A percentile compares a stretch with the other conserved stretches of the same genome.
phyloP scores from a whole-genome alignment of 2,329 filamentous ascomycete genomes.

The Neoascochyta sp. region DNA sequence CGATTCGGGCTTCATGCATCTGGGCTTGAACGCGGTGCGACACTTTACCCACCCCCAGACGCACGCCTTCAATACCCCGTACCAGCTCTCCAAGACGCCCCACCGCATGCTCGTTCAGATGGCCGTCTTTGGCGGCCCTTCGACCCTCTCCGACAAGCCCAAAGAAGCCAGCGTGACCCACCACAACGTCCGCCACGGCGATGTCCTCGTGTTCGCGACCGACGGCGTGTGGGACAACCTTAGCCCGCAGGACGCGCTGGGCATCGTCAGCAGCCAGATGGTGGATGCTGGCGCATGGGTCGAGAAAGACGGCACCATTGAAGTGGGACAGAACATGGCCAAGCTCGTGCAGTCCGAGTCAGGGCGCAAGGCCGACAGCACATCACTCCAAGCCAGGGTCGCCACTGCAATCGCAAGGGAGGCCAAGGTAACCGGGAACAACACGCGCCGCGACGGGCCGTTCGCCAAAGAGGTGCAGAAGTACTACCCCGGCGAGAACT shows the following conservation, averaged over 20 bases:
- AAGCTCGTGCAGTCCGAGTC: slow-evolving; percentile 51
- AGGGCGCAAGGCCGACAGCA: slow-evolving; percentile 38
- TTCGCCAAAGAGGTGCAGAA: slow-evolving; percentile 94
- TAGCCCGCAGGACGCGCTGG: slow-evolving; percentile 82
- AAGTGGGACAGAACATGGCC: slow-evolving; percentile 59
- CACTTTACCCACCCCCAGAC: slow-evolving; percentile 82
- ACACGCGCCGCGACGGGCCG: slow-evolving; percentile 78
- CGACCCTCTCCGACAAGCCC: slow-evolving; percentile 75
- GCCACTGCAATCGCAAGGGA: slow-evolving; percentile 75
- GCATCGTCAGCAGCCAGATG: slow-evolving; percentile 76
- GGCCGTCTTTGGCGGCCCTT: slow-evolving; percentile 68
- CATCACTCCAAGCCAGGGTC: slow-evolving; percentile 71
- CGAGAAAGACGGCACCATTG: slow-evolving; percentile 45
- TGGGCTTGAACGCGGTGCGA: slow-evolving; percentile 81
- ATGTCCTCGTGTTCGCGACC: slow-evolving; percentile 89
- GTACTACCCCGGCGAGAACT: slow-evolving; percentile 80
- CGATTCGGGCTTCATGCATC: slow-evolving; percentile 87
- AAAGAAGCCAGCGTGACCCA: slow-evolving; percentile 76
- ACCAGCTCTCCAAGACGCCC: slow-evolving; percentile 86
- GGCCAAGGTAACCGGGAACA: slow-evolving; percentile 79
- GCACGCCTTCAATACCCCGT: slow-evolving; percentile 96
- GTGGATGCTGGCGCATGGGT: slow-evolving; percentile 70
- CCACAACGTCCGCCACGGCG: slow-evolving; percentile 77
- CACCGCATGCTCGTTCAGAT: slow-evolving; percentile 74
- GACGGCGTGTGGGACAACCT: slow-evolving; percentile 97